Conservation (phyloP, 2,329 filamentous ascomycete species). For the Verticillium klebahnii region DNA sequence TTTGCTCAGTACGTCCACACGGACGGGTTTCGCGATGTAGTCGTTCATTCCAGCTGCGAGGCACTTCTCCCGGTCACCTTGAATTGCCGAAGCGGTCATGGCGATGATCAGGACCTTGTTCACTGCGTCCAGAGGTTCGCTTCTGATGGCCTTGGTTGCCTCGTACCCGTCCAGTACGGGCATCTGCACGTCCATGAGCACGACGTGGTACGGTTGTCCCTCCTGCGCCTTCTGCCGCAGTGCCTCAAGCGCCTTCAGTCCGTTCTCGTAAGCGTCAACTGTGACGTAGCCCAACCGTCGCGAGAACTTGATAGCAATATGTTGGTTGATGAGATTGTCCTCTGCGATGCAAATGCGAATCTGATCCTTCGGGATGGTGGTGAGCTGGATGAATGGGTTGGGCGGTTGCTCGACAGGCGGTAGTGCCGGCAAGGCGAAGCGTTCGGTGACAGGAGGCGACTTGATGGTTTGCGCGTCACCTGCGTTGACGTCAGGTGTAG, state of each 20-base stretch:
- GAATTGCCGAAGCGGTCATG: constrained; percentile 94
- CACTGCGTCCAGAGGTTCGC: constrained; percentile 71
- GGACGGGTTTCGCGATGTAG: constrained; percentile 92
- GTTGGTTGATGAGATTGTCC: constrained; percentile 92
- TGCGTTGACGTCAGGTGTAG: constrained; percentile 54
- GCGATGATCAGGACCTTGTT: constrained; percentile 87
- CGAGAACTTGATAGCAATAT: constrained; percentile 89
- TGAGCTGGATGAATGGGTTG: constrained; percentile 59
- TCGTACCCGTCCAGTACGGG: constrained; percentile 89
- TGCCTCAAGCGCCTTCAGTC: constrained; percentile 80
- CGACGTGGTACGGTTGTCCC: constrained; percentile 77
- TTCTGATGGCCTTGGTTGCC: constrained; percentile 77
- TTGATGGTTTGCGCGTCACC: constrained; percentile 45
- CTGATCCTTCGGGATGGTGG: constrained; percentile 68
- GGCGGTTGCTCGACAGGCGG: constrained; percentile 23
- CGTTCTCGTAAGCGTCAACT: constrained; percentile 87
- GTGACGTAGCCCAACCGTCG: constrained; percentile 75
- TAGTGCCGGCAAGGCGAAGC: constrained; percentile 18
- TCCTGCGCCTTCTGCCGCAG: constrained; percentile 68
- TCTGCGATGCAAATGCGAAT: constrained; percentile 90
- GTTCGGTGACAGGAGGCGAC: constrained; percentile 29
- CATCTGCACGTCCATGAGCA: constrained; percentile 97
- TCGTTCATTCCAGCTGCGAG: constrained; percentile 97
- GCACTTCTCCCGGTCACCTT: constrained; percentile 91
- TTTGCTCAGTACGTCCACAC: constrained; percentile 77